Conservation (phyloP, 202 grass and related monocot species). For the Hordeum pubiflorum region DNA sequence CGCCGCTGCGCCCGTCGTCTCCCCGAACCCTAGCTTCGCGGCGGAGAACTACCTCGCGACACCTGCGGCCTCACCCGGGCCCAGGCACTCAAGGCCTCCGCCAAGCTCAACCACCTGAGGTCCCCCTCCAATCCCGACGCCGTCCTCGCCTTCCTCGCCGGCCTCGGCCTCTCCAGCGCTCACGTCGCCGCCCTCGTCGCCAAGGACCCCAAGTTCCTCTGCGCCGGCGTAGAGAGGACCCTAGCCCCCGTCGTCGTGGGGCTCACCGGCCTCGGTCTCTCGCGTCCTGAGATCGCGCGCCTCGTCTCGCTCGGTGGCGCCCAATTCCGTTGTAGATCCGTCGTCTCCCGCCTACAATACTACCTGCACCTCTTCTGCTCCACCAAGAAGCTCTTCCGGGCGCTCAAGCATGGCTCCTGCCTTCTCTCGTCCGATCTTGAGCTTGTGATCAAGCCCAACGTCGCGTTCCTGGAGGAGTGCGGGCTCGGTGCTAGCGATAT, state of each 20-base stretch:
- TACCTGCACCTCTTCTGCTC: neutral
- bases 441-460: neutral
- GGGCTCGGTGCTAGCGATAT: neutral
- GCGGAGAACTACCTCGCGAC: neutral
- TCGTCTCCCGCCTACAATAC: neutral
- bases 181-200: neutral
- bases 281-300: neutral
- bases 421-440: neutral
- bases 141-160: neutral
- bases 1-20: neutral
- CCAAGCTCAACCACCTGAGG: neutral
- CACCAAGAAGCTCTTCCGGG: neutral
- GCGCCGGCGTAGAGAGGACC: neutral
- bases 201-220: neutral
- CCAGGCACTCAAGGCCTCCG: neutral
- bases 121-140: neutral
- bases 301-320: neutral
- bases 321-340: neutral
- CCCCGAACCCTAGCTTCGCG: neutral
- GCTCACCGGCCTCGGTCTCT: neutral
- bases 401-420: neutral
- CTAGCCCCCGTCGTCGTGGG: neutral
- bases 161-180: neutral
- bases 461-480: neutral
- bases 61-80: neutral